Conservation (phyloP, 805 yeast species). For the Saturnispora diversa region DNA sequence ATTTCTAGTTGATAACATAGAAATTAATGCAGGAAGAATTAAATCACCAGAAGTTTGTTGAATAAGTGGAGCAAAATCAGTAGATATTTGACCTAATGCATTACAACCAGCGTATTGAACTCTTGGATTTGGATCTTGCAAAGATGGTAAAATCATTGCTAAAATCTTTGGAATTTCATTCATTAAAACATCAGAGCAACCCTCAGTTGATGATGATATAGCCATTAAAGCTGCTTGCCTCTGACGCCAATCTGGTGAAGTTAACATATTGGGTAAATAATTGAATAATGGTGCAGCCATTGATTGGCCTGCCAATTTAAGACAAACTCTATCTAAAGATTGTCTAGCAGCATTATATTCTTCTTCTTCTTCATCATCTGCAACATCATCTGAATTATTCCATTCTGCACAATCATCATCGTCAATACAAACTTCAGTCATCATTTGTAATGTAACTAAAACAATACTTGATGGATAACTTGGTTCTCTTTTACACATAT, state of each 20-base stretch:
- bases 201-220: conserved; percentile 92
- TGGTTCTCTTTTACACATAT: conserved; percentile 81
- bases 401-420: conserved; percentile 69
- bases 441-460: conserved; percentile 64
- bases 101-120: conserved; percentile 97
- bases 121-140: conserved; percentile 81
- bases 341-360: conserved; percentile 90
- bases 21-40: conserved; percentile 80
- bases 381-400: conserved; percentile 71
- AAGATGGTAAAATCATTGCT: conserved; percentile 78
- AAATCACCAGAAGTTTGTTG: conserved; percentile 74
- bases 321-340: conserved; percentile 83
- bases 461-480: conserved; percentile 67
- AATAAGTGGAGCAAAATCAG: conserved; percentile 87
- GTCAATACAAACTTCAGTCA: conserved; percentile 87
- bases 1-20: conserved; percentile 62
- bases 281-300: conserved; percentile 83
- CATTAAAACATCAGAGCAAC: conserved; percentile 83
- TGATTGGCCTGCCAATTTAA: conserved; percentile 74
- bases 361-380: conserved; percentile 66
- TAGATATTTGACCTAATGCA: conserved; percentile 92
- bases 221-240: conserved; percentile 98
- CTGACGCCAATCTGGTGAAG: conserved; percentile 79
- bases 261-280: conserved; percentile 75
- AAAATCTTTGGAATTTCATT: conserved; percentile 73